Evolutionary conservation across 1,139 yeast species (phyloP), one percentile per base, ranked within the genome.

Genomic region (Saccharomyces hybrid): DNA sequence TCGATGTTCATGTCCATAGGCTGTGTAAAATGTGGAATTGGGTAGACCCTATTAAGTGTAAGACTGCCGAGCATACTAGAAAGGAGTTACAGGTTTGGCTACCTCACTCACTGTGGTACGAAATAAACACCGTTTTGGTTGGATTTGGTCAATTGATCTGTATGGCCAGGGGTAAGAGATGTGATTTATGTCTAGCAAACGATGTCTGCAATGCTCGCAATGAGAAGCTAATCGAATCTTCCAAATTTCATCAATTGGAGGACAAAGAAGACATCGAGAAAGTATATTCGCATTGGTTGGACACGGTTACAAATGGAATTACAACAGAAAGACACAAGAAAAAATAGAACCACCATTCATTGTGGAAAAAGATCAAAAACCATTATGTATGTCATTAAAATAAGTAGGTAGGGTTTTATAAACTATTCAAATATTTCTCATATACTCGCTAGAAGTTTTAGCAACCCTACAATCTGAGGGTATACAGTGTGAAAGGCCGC

Each of bases 131-230:
- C 0, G 70, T 86, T 23, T 70, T 91, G 13, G 98, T 91, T 3
- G 97, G 98, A 4, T 91, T 90, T 75, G 98, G 98, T 8, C 99
- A 91, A 69, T 84, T 84, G 1, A 78, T 91, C 1, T 91, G 98
- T 67, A 79, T 83, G 2, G 88, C 97, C 0, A 76, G 85, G 51
- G 82, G 83, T 2, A 73, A 81, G 47, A 78, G 85, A 58, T 91
- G 97, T 69, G 91, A 84, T 62, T 63, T 84, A n/a, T 91, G 97
- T 54, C 54, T 63, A 41, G 67, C 65, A 3, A 66, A 61, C 49
- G 60, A 60, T 44, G 57, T 64, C 1, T 65, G 69, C 50, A 60
- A 62, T 38, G 44, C 44, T 7, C 44, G 44, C 13, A 38, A 38
- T 38, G 3, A 9, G 44, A 38, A 38, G 13, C 26, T 38, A 38